Conservation (phyloP, 2,329 filamentous ascomycete species). For the Claviceps paspali region DNA sequence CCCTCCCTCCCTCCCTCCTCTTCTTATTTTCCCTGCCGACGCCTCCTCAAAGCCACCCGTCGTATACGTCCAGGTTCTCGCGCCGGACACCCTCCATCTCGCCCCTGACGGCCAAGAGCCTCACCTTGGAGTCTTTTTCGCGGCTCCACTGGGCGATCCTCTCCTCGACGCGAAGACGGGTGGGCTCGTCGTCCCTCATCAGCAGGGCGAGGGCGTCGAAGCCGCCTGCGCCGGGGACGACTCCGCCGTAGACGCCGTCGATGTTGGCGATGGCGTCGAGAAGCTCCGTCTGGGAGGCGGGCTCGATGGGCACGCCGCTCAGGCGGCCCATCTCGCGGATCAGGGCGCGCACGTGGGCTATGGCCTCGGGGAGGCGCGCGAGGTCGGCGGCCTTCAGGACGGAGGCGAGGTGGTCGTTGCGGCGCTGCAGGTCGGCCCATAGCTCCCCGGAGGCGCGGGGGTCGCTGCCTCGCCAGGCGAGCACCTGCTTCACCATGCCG, state of each 20-base stretch:
- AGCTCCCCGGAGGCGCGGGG: slow-evolving; percentile 48
- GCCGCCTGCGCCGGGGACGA: slow-evolving; percentile 87
- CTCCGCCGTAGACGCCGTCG: slow-evolving; percentile 73
- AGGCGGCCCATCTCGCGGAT: slow-evolving; percentile 62
- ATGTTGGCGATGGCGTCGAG: slow-evolving; percentile 60
- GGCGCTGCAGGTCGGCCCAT: slow-evolving; percentile 60
- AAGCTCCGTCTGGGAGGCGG: slow-evolving; percentile 66
- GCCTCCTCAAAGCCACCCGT: slow-evolving; percentile 24
- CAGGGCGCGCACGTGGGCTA: slow-evolving; percentile 38
- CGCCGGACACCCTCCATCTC: slow-evolving; percentile 51
- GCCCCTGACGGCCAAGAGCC: slow-evolving; percentile 53
- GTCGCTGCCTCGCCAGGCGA: slow-evolving; percentile 61
- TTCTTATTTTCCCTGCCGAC: neutral
- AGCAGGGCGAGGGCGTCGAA: slow-evolving; percentile 80
- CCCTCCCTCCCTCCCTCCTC: too few relatives aligned
- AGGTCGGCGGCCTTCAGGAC: slow-evolving; percentile 40
- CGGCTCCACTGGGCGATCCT: slow-evolving; percentile 52
- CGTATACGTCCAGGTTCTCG: slow-evolving; percentile 29
- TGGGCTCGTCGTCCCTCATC: slow-evolving; percentile 55
- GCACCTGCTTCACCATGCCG: slow-evolving; percentile 85
- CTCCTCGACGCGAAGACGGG: slow-evolving; percentile 40
- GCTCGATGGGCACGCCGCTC: slow-evolving; percentile 78
- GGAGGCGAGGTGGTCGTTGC: slow-evolving; percentile 55
- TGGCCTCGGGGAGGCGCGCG: slow-evolving; percentile 28
- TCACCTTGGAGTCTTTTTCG: slow-evolving; percentile 46